Percentiles rank a stretch among this genome's conserved stretches.
phyloP scores from a whole-genome alignment of 2,329 filamentous ascomycete genomes.

The Penicillium aurantiogriseum region DNA sequence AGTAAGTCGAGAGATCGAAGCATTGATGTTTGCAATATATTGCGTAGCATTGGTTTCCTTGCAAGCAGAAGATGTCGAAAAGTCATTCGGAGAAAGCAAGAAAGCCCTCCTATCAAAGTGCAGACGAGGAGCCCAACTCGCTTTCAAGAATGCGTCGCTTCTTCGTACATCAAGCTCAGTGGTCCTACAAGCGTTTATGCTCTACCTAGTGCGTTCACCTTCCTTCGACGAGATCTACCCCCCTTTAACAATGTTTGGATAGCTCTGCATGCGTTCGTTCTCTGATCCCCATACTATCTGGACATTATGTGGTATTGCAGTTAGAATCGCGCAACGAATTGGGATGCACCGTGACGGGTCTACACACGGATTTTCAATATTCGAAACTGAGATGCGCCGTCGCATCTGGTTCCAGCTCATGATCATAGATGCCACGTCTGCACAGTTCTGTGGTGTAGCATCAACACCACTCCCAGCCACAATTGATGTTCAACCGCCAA shows the following conservation, averaged over 20 bases:
- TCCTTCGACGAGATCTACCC: background rate
- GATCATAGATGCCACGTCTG: slow-evolving; percentile 27
- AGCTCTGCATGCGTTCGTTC: slow-evolving; percentile 38
- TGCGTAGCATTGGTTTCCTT: slow-evolving; percentile 43
- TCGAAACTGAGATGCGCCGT: slow-evolving; percentile 45
- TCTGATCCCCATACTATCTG: slow-evolving; percentile 51
- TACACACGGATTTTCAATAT: slow-evolving; percentile 45
- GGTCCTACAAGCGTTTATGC: slow-evolving; percentile 48
- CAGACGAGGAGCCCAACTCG: slow-evolving; percentile 18
- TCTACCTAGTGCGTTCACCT: slow-evolving; percentile 42
- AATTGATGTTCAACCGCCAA: slow-evolving; percentile 41
- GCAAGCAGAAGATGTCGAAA: slow-evolving; percentile 33
- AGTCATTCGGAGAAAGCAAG: slow-evolving; percentile 22
- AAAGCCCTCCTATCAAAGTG: slow-evolving; percentile 16
- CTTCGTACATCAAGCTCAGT: slow-evolving; percentile 46
- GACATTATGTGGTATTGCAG: slow-evolving; percentile 50
- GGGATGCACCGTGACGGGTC: slow-evolving; percentile 52
- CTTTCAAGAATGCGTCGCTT: slow-evolving; percentile 27
- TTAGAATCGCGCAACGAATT: slow-evolving; percentile 49
- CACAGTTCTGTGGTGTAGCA: slow-evolving; percentile 23
- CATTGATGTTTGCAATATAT: slow-evolving; percentile 67
- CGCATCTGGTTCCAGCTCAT: slow-evolving; percentile 32
- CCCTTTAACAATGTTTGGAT: background rate
- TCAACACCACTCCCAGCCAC: slow-evolving; percentile 10
- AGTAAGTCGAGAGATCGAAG: slow-evolving; percentile 48